These are phyloP conservation scores for Malus domestica DNA, from an alignment of 306 rosid genomes.

Conservation along the genomic window DNA sequence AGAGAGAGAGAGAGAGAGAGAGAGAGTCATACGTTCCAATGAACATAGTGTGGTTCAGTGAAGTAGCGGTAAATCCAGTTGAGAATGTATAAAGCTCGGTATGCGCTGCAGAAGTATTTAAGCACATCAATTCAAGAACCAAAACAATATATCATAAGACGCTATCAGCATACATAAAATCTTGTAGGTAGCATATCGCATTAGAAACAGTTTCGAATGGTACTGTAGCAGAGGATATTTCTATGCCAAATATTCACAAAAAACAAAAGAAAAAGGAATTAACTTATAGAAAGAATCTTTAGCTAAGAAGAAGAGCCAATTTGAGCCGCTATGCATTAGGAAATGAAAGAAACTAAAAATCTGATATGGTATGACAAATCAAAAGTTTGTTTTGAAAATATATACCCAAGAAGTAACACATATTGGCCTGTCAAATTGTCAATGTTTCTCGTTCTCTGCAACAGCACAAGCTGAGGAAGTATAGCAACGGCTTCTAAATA, in stretches of 20 bases:
- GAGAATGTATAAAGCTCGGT: conserved; percentile 71
- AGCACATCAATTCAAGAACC: background rate
- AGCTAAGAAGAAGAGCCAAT: background rate
- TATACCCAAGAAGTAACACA: conserved; percentile 81
- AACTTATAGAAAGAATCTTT: background rate
- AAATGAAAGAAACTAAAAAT: background rate
- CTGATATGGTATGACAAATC: background rate
- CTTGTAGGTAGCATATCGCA: background rate
- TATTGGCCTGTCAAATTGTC: conserved; percentile 94
- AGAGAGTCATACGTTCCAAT: conserved; percentile 68
- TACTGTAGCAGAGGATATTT: background rate
- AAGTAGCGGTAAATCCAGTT: conserved; percentile 96
- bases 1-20: background rate
- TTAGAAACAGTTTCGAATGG: background rate
- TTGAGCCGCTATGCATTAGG: background rate
- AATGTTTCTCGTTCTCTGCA: conserved; percentile 86
- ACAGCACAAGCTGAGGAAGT: conserved; percentile 78
- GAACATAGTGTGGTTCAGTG: conserved; percentile 66
- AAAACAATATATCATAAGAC: background rate
- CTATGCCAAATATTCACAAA: background rate
- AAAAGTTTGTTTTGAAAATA: background rate
- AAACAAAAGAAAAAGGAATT: background rate
- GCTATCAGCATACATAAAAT: background rate
- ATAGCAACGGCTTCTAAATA: conserved; percentile 90
- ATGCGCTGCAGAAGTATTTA: conserved; percentile 51